Conservation (phyloP, 1,284 basidiomycete species). For the Ustilago tritici region DNA sequence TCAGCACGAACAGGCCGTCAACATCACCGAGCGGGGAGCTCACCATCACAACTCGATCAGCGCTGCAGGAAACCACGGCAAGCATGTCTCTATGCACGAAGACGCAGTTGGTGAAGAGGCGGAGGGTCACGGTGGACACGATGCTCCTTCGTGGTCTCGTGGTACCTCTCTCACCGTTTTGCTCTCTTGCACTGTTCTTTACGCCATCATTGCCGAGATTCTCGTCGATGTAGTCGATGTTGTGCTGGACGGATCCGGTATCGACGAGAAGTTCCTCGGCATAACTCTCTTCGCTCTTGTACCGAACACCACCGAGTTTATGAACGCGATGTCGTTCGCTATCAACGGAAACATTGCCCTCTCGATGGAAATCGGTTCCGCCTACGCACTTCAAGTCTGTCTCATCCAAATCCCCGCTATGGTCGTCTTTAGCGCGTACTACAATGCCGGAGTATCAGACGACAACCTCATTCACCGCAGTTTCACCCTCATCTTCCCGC, state of each 20-base stretch:
- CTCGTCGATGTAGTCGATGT: conserved; percentile 96
- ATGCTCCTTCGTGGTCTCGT: conserved; percentile 80
- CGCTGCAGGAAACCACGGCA: conserved; percentile 16
- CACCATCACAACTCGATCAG: conserved; percentile 32
- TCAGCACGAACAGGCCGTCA: conserved; percentile 16
- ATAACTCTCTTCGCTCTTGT: conserved; percentile 96
- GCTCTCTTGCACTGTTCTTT: conserved; percentile 83
- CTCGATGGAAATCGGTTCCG: conserved; percentile 96
- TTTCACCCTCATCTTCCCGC: conserved; percentile 85
- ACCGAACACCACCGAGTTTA: conserved; percentile 99
- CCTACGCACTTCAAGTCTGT: conserved; percentile 97
- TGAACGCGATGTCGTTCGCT: conserved; percentile 99
- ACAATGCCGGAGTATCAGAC: conserved; percentile 79
- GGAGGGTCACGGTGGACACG: conserved; percentile 84
- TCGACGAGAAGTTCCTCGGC: conserved; percentile 97
- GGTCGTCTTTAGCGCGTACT: conserved; percentile 97
- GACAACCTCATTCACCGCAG: conserved; percentile 50
- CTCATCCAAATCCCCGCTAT: conserved; percentile 97
- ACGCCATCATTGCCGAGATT: conserved; percentile 95
- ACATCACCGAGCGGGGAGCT: conserved; percentile 20
- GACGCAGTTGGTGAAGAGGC: conserved; percentile 59
- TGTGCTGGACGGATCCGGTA: conserved; percentile 88
- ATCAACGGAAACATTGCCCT: conserved; percentile 96
- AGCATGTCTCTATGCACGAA: conserved; percentile 56
- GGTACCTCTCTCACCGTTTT: conserved; percentile 61